These are phyloP conservation scores for Colletotrichum salicis DNA, from an alignment of 2,329 filamentous ascomycete species.

Conservation along the genomic window DNA sequence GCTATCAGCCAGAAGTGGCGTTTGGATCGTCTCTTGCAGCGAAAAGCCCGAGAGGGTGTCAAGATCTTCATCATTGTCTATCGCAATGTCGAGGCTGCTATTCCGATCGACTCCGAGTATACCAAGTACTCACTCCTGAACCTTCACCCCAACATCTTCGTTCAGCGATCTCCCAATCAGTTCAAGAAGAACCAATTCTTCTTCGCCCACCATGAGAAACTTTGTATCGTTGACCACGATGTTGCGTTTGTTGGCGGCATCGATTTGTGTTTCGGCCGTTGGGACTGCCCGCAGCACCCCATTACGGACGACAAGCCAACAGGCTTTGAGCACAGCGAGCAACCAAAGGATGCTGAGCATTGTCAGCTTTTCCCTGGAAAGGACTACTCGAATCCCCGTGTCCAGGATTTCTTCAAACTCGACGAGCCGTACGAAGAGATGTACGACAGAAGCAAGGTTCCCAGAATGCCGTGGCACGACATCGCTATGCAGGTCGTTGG, in stretches of 20 bases:
- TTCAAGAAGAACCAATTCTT: constrained; percentile 99
- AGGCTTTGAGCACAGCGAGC: constrained; percentile 83
- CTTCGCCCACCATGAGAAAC: constrained; percentile 98
- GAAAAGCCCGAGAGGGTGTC: constrained; percentile 92
- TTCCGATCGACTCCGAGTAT: constrained; percentile 98
- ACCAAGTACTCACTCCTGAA: constrained; percentile 97
- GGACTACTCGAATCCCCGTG: constrained; percentile 96
- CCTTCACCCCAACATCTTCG: constrained; percentile 94
- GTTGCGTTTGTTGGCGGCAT: constrained; percentile 96
- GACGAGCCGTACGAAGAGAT: constrained; percentile 98
- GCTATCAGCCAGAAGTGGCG: constrained; percentile 99
- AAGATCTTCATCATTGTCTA: constrained; percentile 99
- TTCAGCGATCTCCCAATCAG: constrained; percentile 95
- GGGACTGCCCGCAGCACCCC: constrained; percentile 94
- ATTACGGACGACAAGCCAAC: constrained; percentile 94
- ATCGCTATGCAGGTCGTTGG: constrained; percentile 98
- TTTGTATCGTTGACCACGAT: constrained; percentile 96
- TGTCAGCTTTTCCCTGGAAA: constrained; percentile 98
- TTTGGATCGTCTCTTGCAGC: constrained; percentile 89
- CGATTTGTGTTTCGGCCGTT: constrained; percentile 95
- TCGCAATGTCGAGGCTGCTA: constrained; percentile 94
- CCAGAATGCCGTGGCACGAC: constrained; percentile 98
- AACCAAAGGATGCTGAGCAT: constrained; percentile 89
- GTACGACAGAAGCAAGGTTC: constrained; percentile 90
- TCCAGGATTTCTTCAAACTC: constrained; percentile 93